A percentile compares a stretch with the other conserved stretches of the same genome.
Conservation (phyloP, 495 filamentous ascomycete species). For the Penicillium canariense region DNA sequence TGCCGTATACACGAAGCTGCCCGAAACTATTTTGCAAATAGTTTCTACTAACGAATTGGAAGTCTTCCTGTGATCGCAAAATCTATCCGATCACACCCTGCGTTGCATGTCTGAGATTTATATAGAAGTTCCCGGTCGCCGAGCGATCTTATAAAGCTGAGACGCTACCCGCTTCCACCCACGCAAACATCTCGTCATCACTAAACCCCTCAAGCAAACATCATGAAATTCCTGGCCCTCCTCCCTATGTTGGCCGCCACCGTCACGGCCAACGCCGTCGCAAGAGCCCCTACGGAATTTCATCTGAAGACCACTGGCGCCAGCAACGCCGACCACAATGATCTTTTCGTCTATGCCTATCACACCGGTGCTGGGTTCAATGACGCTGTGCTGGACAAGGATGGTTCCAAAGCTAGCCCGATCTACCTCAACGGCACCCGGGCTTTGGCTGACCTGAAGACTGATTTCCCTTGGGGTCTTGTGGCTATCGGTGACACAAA, state of each 20-base stretch:
- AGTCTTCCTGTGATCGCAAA: too few relatives aligned
- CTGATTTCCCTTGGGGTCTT: constrained; percentile 36
- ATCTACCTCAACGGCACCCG: constrained; percentile 44
- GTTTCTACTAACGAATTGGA: not conserved
- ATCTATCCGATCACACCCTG: constrained; percentile 1
- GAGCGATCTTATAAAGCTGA: not conserved
- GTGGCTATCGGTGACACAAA: constrained; percentile 22
- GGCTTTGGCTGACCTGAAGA: constrained; percentile 13
- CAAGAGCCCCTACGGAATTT: constrained; percentile 31
- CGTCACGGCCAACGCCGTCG: constrained; percentile 22
- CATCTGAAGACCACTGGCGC: constrained; percentile 43
- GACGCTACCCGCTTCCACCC: not conserved
- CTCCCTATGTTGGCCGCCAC: constrained; percentile 31
- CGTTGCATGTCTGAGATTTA: not conserved
- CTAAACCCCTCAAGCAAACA: not conserved
- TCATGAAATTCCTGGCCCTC: constrained; percentile 36
- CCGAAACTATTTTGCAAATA: not conserved
- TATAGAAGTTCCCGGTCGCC: not conserved
- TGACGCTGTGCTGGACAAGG: constrained; percentile 41
- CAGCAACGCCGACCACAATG: constrained; percentile 31
- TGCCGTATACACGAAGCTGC: not conserved
- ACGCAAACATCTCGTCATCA: not conserved
- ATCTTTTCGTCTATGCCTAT: constrained; percentile 48
- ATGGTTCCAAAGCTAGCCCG: constrained; percentile 23
- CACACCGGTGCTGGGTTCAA: constrained; percentile 49